Conservation (phyloP, 2,329 filamentous ascomycete species). For the Aspergillus ochraceus region DNA sequence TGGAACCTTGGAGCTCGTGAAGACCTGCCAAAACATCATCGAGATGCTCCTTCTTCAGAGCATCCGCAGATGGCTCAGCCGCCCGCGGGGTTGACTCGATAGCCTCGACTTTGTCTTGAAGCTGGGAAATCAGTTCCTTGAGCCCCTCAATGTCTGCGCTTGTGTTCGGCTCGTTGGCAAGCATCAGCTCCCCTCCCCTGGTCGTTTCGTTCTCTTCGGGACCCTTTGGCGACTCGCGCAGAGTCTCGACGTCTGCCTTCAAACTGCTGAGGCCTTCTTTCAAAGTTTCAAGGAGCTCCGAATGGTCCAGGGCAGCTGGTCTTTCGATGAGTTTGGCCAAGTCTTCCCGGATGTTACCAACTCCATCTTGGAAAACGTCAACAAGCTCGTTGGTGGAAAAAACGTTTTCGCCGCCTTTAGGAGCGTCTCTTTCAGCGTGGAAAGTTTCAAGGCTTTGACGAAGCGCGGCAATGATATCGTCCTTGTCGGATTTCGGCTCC, state of each 20-base stretch:
- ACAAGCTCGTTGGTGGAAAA: slow-evolving; percentile 59
- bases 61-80: slow-evolving; percentile 40
- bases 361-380: slow-evolving; percentile 65
- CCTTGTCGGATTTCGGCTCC: slow-evolving; percentile 50
- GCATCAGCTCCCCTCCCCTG: slow-evolving; percentile 57
- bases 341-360: slow-evolving; percentile 74
- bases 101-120: slow-evolving; percentile 80
- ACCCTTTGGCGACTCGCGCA: slow-evolving; percentile 60
- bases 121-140: slow-evolving; percentile 77
- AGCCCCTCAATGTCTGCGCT: slow-evolving; percentile 79
- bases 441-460: slow-evolving; percentile 45
- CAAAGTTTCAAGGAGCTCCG: slow-evolving; percentile 85
- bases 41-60: slow-evolving; percentile 49
- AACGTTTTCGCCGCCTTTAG: slow-evolving; percentile 55
- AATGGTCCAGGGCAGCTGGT: slow-evolving; percentile 77
- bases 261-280: slow-evolving; percentile 78
- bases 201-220: slow-evolving; percentile 52
- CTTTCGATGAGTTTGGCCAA: slow-evolving; percentile 74
- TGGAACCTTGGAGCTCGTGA: slow-evolving; percentile 57
- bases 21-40: slow-evolving; percentile 48
- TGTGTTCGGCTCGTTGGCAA: slow-evolving; percentile 55
- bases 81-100: slow-evolving; percentile 56
- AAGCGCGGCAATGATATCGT: slow-evolving; percentile 63
- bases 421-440: slow-evolving; percentile 54
- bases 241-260: slow-evolving; percentile 72